A percentile compares a stretch with the other conserved stretches of the same genome.
Evolutionary conservation across 371 early-diverging fungal genomes (phyloP).

Genomic region (Mortierella sp.): DNA sequence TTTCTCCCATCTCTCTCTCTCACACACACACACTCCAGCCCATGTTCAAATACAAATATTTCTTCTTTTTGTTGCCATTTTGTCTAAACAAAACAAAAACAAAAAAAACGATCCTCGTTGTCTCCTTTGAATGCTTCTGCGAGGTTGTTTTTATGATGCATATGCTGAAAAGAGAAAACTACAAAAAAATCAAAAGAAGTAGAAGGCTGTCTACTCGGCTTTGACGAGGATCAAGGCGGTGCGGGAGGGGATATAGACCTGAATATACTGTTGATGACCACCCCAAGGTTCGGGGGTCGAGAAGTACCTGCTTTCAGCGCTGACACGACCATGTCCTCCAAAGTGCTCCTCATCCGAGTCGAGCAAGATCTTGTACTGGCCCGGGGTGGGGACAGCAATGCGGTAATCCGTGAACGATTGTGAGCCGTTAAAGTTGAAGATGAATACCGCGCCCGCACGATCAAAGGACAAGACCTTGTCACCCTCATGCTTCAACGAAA

Average conservation of each 20-base stretch:
- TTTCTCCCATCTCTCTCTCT: not conserved
- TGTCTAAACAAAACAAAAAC: not conserved
- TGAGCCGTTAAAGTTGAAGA: slow-evolving; percentile 96
- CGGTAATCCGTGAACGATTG: slow-evolving; percentile 90
- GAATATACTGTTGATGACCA: slow-evolving; percentile 81
- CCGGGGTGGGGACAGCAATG: slow-evolving; percentile 78
- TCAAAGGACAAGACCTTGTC: slow-evolving; percentile 96
- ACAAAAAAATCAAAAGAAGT: not conserved
- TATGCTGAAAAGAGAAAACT: not conserved
- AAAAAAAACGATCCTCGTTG: not conserved
- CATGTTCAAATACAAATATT: not conserved
- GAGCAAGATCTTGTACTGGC: slow-evolving; percentile 81
- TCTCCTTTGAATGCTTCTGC: not conserved
- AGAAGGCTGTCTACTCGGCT: not conserved
- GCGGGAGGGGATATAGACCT: slow-evolving; percentile 84
- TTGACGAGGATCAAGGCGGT: slow-evolving; percentile 71
- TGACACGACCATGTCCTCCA: slow-evolving; percentile 89
- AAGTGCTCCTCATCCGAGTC: slow-evolving; percentile 84
- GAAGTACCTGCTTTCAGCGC: slow-evolving; percentile 69
- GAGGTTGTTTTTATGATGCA: not conserved
- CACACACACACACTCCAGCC: not conserved
- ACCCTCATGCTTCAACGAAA: slow-evolving; percentile 91
- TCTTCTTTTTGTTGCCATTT: not conserved
- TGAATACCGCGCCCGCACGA: slow-evolving; percentile 88
- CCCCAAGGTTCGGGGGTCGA: slow-evolving; percentile 80